These are phyloP conservation scores for Geosmithia flava DNA, from an alignment of 2,329 filamentous ascomycete species.

Conservation along the genomic window DNA sequence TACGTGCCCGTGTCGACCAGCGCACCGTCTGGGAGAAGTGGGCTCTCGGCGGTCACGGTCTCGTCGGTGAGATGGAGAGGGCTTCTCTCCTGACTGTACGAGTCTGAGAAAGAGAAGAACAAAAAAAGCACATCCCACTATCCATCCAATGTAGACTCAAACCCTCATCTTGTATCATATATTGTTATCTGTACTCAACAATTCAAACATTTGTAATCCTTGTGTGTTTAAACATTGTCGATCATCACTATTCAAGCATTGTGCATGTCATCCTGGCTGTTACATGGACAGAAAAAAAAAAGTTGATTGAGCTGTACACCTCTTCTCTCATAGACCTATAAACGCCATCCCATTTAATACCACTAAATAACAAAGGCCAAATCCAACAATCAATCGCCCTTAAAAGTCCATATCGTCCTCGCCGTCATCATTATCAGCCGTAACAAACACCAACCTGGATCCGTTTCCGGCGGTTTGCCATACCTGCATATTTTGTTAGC, in stretches of 20 bases:
- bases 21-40: conserved; percentile 67
- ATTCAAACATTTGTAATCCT: neutral
- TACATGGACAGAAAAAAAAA: neutral
- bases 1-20: conserved; percentile 60
- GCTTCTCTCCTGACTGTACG: conserved; percentile 38
- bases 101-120: conserved; percentile 16
- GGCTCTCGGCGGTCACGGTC: conserved; percentile 68
- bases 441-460: conserved; percentile 60
- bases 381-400: neutral
- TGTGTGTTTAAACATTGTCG: neutral
- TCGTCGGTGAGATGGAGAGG: conserved; percentile 78
- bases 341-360: neutral
- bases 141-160: neutral
- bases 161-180: conserved; percentile 2
- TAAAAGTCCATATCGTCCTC: conserved; percentile 35
- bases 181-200: neutral
- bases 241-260: neutral
- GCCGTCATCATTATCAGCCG: conserved; percentile 34
- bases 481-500: conserved; percentile 41
- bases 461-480: conserved; percentile 69
- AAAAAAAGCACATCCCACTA: neutral
- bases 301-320: neutral
- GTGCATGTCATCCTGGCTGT: too few relatives aligned
- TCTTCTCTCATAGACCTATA: neutral
- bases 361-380: neutral